Evolutionary conservation across 2,329 filamentous ascomycete genomes (phyloP).

Genomic region (Calonectria pauciramosa): DNA sequence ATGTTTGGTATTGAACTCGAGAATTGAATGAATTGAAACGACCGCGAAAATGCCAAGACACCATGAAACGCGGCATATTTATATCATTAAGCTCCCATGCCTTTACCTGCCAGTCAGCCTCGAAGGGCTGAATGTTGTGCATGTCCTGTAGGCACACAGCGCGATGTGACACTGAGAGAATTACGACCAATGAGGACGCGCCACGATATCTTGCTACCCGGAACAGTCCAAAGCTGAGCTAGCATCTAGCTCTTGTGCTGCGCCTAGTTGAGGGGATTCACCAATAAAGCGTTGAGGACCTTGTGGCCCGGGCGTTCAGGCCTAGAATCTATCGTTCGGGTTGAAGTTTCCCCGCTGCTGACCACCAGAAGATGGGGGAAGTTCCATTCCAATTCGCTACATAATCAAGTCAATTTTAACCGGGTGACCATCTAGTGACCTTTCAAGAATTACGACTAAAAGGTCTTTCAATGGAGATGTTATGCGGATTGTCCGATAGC

Average conservation of each 20-base stretch:
- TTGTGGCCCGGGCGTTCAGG: not conserved
- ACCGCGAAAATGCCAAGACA: not conserved
- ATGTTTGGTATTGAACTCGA: not conserved
- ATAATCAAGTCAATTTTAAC: too few relatives aligned
- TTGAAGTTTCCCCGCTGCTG: not conserved
- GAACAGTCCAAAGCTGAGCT: not conserved
- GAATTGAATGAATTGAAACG: not conserved
- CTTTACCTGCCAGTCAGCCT: not conserved
- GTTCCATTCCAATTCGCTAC: too few relatives aligned
- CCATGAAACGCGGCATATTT: not conserved
- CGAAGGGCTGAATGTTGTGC: not conserved
- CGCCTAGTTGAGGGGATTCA: not conserved
- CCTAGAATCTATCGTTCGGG: not conserved
- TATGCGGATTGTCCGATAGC: too few relatives aligned
- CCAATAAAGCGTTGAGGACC: not conserved
- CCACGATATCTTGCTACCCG: not conserved
- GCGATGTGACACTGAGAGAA: not conserved
- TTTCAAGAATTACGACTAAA: too few relatives aligned
- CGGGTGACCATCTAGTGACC: too few relatives aligned
- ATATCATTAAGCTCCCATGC: not conserved
- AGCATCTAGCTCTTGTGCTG: not conserved
- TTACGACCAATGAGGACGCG: not conserved
- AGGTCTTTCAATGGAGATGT: too few relatives aligned
- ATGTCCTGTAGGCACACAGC: not conserved
- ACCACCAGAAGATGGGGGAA: not conserved